These are phyloP conservation scores for Cercospora citrullina DNA, from an alignment of 2,329 filamentous ascomycete genomes.

Conservation along the genomic window DNA sequence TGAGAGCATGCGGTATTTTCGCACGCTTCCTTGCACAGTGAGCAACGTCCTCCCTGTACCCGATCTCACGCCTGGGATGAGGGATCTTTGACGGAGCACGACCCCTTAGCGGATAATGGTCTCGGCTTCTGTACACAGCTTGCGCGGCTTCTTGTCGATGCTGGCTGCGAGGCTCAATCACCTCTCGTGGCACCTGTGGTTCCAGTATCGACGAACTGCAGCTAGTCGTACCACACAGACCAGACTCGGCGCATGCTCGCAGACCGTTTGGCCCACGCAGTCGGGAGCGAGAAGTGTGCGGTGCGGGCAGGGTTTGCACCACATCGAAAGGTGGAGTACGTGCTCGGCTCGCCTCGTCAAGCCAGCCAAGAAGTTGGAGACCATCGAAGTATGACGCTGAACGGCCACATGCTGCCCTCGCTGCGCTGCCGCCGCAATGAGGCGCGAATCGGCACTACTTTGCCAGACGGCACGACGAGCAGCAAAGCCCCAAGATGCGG, in stretches of 20 bases:
- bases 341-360: not conserved
- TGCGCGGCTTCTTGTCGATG: not conserved
- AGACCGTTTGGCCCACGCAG: not conserved
- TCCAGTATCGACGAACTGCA: not conserved
- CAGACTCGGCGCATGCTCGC: not conserved
- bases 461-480: not conserved
- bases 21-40: not conserved
- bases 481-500: not conserved
- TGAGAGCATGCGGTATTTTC: not conserved
- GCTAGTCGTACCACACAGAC: not conserved
- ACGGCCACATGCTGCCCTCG: not conserved
- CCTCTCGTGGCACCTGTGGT: not conserved
- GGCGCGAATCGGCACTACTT: not conserved
- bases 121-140: not conserved
- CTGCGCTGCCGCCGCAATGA: not conserved
- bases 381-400: not conserved
- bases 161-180: not conserved
- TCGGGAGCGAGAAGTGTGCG: not conserved
- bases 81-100: not conserved
- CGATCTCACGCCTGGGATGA: not conserved
- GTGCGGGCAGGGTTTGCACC: not conserved
- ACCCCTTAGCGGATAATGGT: not conserved
- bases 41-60: not conserved
- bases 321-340: not conserved
- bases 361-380: not conserved